Evolutionary conservation across 306 rosid genomes (phyloP).

Genomic region (Calophaca sinica): DNA sequence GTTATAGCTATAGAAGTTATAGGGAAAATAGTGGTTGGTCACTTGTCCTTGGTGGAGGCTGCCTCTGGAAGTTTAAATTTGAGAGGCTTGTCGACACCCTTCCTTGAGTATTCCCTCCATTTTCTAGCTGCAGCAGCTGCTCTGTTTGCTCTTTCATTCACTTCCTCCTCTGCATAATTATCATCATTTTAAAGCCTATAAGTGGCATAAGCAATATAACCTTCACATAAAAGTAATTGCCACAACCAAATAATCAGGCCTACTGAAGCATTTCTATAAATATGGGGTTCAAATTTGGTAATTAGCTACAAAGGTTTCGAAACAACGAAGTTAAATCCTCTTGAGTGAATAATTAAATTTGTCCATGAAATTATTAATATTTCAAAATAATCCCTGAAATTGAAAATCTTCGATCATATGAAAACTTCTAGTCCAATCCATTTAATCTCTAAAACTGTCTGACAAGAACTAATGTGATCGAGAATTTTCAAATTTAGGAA

Average conservation of each 20-base stretch:
- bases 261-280: constrained; percentile 1
- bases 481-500: no score
- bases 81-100: constrained; percentile 82
- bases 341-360: no score
- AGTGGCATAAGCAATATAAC: constrained; percentile 26
- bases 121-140: constrained; percentile 92
- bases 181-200: constrained; percentile 23
- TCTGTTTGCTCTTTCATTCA: constrained; percentile 72
- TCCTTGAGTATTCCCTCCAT: constrained; percentile 98
- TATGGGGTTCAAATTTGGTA: background rate
- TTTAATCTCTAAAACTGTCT: no score
- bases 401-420: no score
- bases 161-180: constrained; percentile 71
- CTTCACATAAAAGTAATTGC: background rate
- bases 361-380: no score
- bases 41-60: constrained; percentile 59
- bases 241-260: no score
- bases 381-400: no score
- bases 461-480: no score
- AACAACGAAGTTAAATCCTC: background rate
- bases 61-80: constrained; percentile 86
- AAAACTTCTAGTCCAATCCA: no score
- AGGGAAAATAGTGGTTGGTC: constrained; percentile 52
- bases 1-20: constrained; percentile 17
- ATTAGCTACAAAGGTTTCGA: background rate